These are phyloP conservation scores for Phytophthora crassamura DNA, from an alignment of 352 stramenopile species.

Conservation along the genomic window DNA sequence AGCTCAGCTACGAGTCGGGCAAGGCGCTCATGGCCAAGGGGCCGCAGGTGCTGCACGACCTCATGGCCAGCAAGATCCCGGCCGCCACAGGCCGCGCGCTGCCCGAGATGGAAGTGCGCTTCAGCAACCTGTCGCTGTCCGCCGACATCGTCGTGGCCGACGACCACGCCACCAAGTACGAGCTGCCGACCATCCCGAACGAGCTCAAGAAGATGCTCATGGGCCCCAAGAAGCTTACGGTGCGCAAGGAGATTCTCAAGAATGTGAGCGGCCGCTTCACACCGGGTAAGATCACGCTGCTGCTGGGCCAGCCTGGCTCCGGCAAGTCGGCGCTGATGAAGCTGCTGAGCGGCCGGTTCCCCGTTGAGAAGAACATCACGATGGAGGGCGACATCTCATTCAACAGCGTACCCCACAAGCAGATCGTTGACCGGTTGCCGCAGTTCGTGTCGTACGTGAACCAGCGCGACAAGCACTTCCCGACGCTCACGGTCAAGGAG, in stretches of 20 bases:
- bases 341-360: conserved; percentile 48
- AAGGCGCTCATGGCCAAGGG: too few species aligned
- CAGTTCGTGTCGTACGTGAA: conserved; percentile 58
- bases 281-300: conserved; percentile 46
- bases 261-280: conserved; percentile 40
- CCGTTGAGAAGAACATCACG: conserved; percentile 41
- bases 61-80: too few species aligned
- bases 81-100: too few species aligned
- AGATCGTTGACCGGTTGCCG: conserved; percentile 42
- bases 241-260: conserved; percentile 48
- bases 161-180: conserved; percentile 13
- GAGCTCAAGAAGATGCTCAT: conserved; percentile 42
- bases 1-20: too few species aligned
- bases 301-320: conserved; percentile 42
- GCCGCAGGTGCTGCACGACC: too few species aligned
- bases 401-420: conserved; percentile 40
- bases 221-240: conserved; percentile 31
- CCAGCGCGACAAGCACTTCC: conserved; percentile 58
- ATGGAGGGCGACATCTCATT: conserved; percentile 46
- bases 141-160: too few species aligned
- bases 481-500: conserved; percentile 58
- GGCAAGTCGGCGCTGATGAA: conserved; percentile 56
- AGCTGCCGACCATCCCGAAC: conserved; percentile 44
- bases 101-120: too few species aligned
- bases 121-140: too few species aligned